A percentile compares a stretch with the other conserved stretches of the same genome.
Conservation (phyloP, 805 yeast genomes). For the Yarrowia osloensis region DNA sequence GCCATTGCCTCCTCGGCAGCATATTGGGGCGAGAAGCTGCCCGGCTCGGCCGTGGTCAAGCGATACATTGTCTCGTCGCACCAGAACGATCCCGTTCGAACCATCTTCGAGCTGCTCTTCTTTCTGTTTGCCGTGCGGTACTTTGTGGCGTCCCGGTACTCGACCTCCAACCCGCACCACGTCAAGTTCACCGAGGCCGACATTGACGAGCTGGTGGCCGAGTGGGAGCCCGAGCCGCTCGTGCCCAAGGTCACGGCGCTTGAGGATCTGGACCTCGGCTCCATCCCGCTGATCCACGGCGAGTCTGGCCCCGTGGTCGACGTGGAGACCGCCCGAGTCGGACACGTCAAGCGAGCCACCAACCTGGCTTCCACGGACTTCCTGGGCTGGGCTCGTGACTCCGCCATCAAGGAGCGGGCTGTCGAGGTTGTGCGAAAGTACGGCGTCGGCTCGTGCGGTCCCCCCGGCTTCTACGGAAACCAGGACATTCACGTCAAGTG, state of each 20-base stretch:
- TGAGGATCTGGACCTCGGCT: conserved; percentile 63
- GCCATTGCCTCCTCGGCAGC: conserved; percentile 25
- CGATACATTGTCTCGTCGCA: conserved; percentile 82
- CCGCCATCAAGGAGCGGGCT: conserved; percentile 54
- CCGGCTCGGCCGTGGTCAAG: conserved; percentile 46
- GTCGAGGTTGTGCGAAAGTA: conserved; percentile 59
- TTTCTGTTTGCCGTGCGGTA: conserved; percentile 82
- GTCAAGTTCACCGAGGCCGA: conserved; percentile 58
- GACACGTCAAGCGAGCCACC: conserved; percentile 46
- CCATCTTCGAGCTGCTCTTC: conserved; percentile 74
- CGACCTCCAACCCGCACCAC: conserved; percentile 69
- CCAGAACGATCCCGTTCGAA: conserved; percentile 90
- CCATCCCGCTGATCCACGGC: conserved; percentile 65
- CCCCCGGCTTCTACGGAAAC: conserved; percentile 95
- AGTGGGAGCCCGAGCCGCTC: conserved; percentile 90
- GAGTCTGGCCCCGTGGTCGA: conserved; percentile 49
- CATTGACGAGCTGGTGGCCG: conserved; percentile 78
- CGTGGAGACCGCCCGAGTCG: conserved; percentile 1
- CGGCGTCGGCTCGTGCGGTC: conserved; percentile 99
- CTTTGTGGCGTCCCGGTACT: conserved; percentile 74
- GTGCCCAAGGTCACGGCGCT: conserved; percentile 52
- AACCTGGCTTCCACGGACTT: conserved; percentile 77
- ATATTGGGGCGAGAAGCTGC: conserved; percentile 37
- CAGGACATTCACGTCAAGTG: conserved; percentile 85
- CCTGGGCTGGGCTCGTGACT: conserved; percentile 58